Conservation (phyloP, 331 rosid species). For the Rosa hybrid region DNA sequence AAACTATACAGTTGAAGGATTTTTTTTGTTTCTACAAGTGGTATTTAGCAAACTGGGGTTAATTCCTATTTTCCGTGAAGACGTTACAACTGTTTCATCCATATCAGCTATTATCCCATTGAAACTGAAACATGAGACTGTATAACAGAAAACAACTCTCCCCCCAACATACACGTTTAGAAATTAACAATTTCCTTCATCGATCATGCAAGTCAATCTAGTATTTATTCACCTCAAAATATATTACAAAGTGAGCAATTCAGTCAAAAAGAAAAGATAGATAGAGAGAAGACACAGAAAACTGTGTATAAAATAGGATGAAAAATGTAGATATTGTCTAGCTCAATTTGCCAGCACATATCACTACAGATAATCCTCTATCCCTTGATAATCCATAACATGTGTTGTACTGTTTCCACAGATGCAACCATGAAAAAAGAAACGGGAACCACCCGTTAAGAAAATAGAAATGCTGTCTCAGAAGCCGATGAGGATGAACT, state of each 20-base stretch:
- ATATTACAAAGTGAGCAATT: constrained; percentile 47
- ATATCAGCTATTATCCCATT: not conserved
- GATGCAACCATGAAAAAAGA: constrained; percentile 79
- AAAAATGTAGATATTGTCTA: constrained; percentile 40
- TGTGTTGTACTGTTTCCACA: constrained; percentile 51
- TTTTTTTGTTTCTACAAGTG: too few species aligned
- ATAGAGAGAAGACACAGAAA: constrained; percentile 13
- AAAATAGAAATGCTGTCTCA: constrained; percentile 41
- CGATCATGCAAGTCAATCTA: constrained; percentile 19
- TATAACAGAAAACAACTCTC: not conserved
- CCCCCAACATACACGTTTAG: not conserved
- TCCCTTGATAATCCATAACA: constrained; percentile 48
- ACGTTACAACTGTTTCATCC: too few species aligned
- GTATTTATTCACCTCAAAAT: constrained; percentile 44
- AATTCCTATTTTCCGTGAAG: too few species aligned
- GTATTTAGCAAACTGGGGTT: too few species aligned
- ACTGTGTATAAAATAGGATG: constrained; percentile 21
- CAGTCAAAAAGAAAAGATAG: constrained; percentile 13
- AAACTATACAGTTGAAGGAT: too few species aligned
- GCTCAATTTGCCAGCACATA: constrained; percentile 35
- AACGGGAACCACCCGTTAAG: constrained; percentile 39
- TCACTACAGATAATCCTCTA: constrained; percentile 29
- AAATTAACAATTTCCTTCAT: not conserved
- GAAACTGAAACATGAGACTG: not conserved
- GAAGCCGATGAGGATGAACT: not conserved